These are phyloP conservation scores for Rhodotorula kratochvilovae DNA, from an alignment of 768 basidiomycete species.

Conservation along the genomic window DNA sequence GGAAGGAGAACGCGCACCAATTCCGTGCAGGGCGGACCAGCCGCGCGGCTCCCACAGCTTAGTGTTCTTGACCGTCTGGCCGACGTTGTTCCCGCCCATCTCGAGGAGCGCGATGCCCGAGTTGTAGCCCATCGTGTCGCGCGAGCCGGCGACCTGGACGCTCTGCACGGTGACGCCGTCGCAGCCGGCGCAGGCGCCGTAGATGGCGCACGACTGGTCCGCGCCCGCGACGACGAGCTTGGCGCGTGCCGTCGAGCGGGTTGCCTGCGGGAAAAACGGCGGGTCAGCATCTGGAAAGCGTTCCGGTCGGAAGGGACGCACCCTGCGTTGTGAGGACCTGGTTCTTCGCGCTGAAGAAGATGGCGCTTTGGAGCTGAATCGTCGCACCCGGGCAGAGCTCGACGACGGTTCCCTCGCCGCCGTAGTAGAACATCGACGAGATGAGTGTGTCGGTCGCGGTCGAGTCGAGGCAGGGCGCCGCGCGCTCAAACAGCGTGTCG, in stretches of 20 bases:
- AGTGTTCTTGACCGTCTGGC: slow-evolving; percentile 36
- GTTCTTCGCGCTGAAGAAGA: slow-evolving; percentile 37
- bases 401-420: slow-evolving; percentile 39
- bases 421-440: slow-evolving; percentile 38
- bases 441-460: slow-evolving; percentile 32
- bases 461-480: slow-evolving; percentile 37
- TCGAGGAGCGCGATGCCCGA: slow-evolving; percentile 35
- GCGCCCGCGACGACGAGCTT: slow-evolving; percentile 34
- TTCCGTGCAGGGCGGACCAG: slow-evolving; percentile 42
- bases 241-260: slow-evolving; percentile 39
- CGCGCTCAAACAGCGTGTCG: slow-evolving; percentile 10
- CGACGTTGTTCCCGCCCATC: slow-evolving; percentile 36
- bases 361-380: slow-evolving; percentile 34
- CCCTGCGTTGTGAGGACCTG: slow-evolving; percentile 44
- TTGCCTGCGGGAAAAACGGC: slow-evolving; percentile 22
- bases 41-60: slow-evolving; percentile 43
- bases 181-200: slow-evolving; percentile 32
- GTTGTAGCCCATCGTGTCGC: slow-evolving; percentile 30
- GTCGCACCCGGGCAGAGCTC: slow-evolving; percentile 41
- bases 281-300: background rate
- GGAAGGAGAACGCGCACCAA: slow-evolving; percentile 16
- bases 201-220: slow-evolving; percentile 40
- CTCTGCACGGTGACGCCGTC: slow-evolving; percentile 24
- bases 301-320: background rate
- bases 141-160: slow-evolving; percentile 41